Base-by-base conservation (phyloP, 2,329 filamentous ascomycete genomes). In the Ceratocystis eucalypticola region DNA sequence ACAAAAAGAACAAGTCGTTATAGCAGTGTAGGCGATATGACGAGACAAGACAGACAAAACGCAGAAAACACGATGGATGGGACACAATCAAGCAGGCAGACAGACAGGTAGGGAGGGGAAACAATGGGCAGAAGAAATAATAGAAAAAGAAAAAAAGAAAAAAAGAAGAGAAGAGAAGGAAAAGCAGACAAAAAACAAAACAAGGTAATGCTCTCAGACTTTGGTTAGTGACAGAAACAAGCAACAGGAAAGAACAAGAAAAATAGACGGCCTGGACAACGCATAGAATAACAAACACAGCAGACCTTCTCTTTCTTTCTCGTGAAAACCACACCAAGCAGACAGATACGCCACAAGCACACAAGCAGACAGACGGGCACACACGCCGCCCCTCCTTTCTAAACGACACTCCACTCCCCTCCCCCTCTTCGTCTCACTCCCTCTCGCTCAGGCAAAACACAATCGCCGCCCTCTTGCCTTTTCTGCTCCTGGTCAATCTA, bases 401-500 rank as follows among this genome's bases (percentile, higher is more conserved):
- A 48, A 48, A 6, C 46, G 6, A 15, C 17, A n/a, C 46, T 22
- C 7, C 46, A 1, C 33, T 37, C 46, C 17, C 46, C 46, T 8
- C 17, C n/a, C 48, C 48, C 48, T 20, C 17, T 22, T 12, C n/a
- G 20, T n/a, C n/a, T 50, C 2, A n/a, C 22, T 30, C 45, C 28
- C 28, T 10, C 44, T 10, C 44, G 12, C 44, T 15, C 62, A 64
- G 44, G 20, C 22, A 28, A 15, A 28, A 7, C 22, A 25, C 30
- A 25, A 44, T 30, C 12, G 7, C 45, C n/a, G 6, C 28, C n/a
- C 46, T 33, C 6, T 17, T n/a, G 2, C 12, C 28, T 62, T 7
- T 37, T 44, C 8, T 22, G 10, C 37, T 4, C 37, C 37, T 12
- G 1, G 37, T 41, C 61, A n/a, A 4, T 44, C 71, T 80, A 84